Evolutionary conservation across 768 basidiomycete genomes (phyloP), one percentile per base, ranked within the genome.

Genomic region (Boletus vinaceobasis): DNA sequence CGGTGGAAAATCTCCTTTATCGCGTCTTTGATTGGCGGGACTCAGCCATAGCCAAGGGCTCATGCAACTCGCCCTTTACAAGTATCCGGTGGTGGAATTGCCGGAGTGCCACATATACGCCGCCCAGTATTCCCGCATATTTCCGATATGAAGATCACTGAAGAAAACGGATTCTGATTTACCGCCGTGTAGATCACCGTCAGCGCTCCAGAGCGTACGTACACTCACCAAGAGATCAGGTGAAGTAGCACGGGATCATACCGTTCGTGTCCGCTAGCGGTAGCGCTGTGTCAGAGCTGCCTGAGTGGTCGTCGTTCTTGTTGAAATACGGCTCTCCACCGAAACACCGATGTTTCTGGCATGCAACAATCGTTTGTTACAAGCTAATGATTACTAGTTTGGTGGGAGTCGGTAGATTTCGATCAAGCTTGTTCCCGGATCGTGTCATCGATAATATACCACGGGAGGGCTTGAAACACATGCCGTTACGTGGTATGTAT

Each of bases 21-120:
- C 13, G 38, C 15, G 17, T 43, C 27, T 37, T 26, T 37, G 35
- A 54, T 44, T 5, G 23, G 33, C 31, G 8, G 13, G n/a, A 27
- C 26, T 26, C 7, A n/a, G 13, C 31, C 29, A 29, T 32, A 26
- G 17, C 19, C 11, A 19, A 13, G 21, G 17, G 17, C 11, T 4
- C 23, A 13, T 17, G 40, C 27, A 17, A 38, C 36, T 27, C 19
- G 26, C 32, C 40, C 36, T n/a, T n/a, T 40, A 36, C 23, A 11
- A 40, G 43, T 36, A 52, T 50, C 59, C 62, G 62, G 62, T 11
- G 51, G 50, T 31, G 42, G 14, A 7, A 15, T 27, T 7, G 38
- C 62, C 62, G 62, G 62, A 42, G 21, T 17, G 50, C 58, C 59
- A 58, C n/a, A n/a, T n/a, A n/a, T n/a, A n/a, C n/a, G n/a, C 27